These are phyloP conservation scores for Cryptococcus sp. DNA, from an alignment of 1,284 basidiomycete genomes.

Conservation along the genomic window DNA sequence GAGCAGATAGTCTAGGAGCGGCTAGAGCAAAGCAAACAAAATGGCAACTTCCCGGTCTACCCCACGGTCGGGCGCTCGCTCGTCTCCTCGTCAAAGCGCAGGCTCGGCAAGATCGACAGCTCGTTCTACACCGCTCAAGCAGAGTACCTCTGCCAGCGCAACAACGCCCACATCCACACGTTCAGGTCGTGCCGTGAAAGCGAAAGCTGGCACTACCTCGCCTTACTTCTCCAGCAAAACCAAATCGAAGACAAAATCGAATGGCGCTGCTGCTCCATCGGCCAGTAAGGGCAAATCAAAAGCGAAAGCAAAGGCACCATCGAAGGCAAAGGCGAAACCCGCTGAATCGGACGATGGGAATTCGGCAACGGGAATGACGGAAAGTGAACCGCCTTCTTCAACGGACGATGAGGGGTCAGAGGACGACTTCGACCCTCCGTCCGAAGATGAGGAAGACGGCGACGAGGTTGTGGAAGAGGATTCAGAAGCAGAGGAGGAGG, in stretches of 20 bases:
- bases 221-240: constrained; percentile 16
- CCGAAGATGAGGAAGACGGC: constrained; percentile 20
- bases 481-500: constrained; percentile 16
- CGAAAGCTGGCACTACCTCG: constrained; percentile 11
- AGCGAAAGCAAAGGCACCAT: not conserved
- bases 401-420: constrained; percentile 29
- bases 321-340: constrained; percentile 8
- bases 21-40: no score
- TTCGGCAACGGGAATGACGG: constrained; percentile 43
- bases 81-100: constrained; percentile 7
- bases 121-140: constrained; percentile 7
- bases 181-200: constrained; percentile 12
- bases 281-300: constrained; percentile 4
- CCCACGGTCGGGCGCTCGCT: not conserved
- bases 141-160: constrained; percentile 2
- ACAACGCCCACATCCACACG: constrained; percentile 11
- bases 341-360: constrained; percentile 15
- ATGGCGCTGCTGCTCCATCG: not conserved
- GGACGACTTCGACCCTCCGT: constrained; percentile 35
- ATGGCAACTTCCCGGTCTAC: not conserved
- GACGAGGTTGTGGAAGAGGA: constrained; percentile 26
- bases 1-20: no score
- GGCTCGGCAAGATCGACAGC: constrained; percentile 13
- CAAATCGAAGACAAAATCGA: not conserved
- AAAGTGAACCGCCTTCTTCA: constrained; percentile 23